These are phyloP conservation scores for Diaporthe ampelina DNA, from an alignment of 2,329 filamentous ascomycete genomes.

Conservation along the genomic window DNA sequence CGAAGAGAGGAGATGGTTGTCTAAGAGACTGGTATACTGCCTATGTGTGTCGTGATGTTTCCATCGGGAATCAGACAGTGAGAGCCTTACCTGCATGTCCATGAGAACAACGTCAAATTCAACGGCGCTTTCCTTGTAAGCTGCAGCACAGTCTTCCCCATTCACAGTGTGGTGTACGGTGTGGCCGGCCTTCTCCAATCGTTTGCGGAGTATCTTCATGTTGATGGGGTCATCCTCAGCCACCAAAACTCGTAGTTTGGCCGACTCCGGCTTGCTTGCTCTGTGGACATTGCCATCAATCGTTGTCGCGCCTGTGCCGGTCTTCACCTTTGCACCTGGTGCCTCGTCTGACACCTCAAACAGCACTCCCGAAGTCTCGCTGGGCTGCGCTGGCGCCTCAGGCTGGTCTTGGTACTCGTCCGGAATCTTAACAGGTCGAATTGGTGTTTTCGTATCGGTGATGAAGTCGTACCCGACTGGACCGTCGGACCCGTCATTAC, in stretches of 20 bases:
- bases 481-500: conserved; percentile 41
- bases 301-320: conserved; percentile 31
- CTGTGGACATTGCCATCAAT: conserved; percentile 36
- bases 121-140: conserved; percentile 73
- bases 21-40: no score
- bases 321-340: conserved; percentile 31
- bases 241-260: conserved; percentile 76
- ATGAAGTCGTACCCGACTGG: conserved; percentile 56
- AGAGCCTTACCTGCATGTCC: conserved; percentile 84
- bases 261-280: conserved; percentile 30
- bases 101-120: conserved; percentile 86
- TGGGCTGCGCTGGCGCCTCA: conserved; percentile 46
- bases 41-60: background rate
- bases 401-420: conserved; percentile 60
- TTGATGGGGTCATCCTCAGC: conserved; percentile 93
- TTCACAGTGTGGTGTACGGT: conserved; percentile 81
- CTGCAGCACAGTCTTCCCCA: conserved; percentile 84
- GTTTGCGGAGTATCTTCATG: conserved; percentile 83
- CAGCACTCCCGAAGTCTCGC: conserved; percentile 52
- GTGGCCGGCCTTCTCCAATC: conserved; percentile 83
- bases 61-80: background rate
- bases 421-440: conserved; percentile 63
- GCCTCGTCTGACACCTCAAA: conserved; percentile 54
- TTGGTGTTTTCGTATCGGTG: conserved; percentile 59
- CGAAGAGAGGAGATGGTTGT: background rate